Conservation (phyloP, 192 early-diverging fungal species). For the Gigaspora rosea region DNA sequence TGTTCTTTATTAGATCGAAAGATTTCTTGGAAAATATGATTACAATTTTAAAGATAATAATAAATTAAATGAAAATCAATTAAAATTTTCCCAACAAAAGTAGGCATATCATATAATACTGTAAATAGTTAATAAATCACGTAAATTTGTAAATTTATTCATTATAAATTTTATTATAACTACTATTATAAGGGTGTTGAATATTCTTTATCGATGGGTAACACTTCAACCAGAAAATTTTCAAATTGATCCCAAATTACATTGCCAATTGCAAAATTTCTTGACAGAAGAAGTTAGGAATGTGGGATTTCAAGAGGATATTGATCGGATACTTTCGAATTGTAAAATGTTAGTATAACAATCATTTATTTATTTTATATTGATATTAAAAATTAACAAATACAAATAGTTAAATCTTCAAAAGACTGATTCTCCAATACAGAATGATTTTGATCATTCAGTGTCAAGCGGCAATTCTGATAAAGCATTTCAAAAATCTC, state of each 20-base stretch:
- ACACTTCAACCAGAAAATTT: conserved; percentile 64
- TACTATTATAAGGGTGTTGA: conserved; percentile 49
- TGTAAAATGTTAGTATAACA: too few species aligned
- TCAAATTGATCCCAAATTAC: conserved; percentile 42
- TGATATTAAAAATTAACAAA: too few species aligned
- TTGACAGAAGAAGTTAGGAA: conserved; percentile 44
- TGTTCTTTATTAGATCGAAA: conserved; percentile 59
- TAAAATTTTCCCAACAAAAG: conserved; percentile 49
- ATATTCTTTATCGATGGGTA: conserved; percentile 65
- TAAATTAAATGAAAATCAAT: conserved; percentile 44
- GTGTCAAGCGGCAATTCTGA: not conserved
- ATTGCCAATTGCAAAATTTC: conserved; percentile 51
- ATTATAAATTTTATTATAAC: not conserved
- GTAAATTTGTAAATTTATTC: not conserved
- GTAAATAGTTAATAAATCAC: too few species aligned
- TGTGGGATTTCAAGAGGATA: conserved; percentile 50
- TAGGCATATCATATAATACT: conserved; percentile 36
- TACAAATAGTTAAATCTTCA: too few species aligned
- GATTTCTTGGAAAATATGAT: conserved; percentile 60
- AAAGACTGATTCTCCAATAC: too few species aligned
- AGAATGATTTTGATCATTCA: too few species aligned
- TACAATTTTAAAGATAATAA: conserved; percentile 52
- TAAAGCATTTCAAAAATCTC: not conserved
- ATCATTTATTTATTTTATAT: too few species aligned
- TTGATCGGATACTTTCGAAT: conserved; percentile 16